A percentile compares a stretch with the other conserved stretches of the same genome.
These are phyloP conservation scores for Apostasia shenzhenica DNA, from an alignment of 106 monocot species.

Conservation along the genomic window DNA sequence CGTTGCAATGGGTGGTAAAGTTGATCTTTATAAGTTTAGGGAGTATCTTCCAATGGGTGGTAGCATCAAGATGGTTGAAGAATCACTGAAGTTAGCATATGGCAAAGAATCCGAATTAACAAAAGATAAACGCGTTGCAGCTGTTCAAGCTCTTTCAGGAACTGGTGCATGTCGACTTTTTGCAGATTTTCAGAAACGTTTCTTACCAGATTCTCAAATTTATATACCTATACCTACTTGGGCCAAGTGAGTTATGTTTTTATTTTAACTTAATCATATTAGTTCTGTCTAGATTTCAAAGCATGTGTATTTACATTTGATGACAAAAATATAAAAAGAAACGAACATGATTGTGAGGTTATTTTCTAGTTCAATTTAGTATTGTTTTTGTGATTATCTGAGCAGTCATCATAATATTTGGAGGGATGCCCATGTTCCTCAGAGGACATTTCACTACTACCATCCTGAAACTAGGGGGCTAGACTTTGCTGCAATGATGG, in stretches of 20 bases:
- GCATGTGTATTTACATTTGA: neutral
- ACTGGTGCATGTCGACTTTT: conserved; percentile 96
- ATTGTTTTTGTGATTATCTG: neutral
- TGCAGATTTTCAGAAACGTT: conserved; percentile 93
- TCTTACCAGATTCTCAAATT: conserved; percentile 84
- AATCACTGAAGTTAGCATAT: conserved; percentile 91
- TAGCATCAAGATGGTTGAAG: conserved; percentile 77
- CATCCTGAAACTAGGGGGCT: conserved; percentile 85
- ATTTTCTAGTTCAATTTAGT: too few species aligned
- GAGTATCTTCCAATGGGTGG: conserved; percentile 99
- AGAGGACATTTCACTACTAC: conserved; percentile 86
- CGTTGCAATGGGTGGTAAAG: neutral
- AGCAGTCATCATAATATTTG: conserved; percentile 95
- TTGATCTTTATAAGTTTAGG: conserved; percentile 29
- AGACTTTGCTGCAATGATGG: conserved; percentile 82
- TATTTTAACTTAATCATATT: neutral
- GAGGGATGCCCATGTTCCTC: conserved; percentile 97
- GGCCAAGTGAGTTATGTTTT: conserved; percentile 64
- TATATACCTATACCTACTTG: conserved; percentile 96
- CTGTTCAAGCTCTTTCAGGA: conserved; percentile 88
- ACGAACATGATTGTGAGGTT: too few species aligned
- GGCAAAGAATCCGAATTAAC: conserved; percentile 85
- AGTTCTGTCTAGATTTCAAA: neutral
- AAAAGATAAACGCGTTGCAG: conserved; percentile 83
- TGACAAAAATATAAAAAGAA: neutral